phyloP scores from a whole-genome alignment of 345 rosid genomes.

The Brassica carinata region DNA sequence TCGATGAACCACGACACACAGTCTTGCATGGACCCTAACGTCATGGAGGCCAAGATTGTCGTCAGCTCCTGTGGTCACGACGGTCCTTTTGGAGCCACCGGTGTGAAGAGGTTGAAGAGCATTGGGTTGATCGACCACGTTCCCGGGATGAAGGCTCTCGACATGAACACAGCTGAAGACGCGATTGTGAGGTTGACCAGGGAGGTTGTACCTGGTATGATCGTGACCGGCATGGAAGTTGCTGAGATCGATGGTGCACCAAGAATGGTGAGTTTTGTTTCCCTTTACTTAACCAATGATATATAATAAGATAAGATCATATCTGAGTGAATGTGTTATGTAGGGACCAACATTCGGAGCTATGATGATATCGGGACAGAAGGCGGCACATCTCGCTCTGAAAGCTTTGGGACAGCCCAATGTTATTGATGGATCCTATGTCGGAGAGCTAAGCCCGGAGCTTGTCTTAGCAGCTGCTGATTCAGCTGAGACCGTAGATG shows the following conservation, averaged over 20 bases:
- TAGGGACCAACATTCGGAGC: conserved; percentile 98
- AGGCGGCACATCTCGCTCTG: conserved; percentile 88
- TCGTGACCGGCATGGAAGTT: conserved; percentile 94
- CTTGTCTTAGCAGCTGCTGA: conserved; percentile 69
- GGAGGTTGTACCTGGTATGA: conserved; percentile 93
- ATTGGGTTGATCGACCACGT: conserved; percentile 82
- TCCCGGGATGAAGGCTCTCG: conserved; percentile 90
- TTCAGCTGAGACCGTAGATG: conserved; percentile 62
- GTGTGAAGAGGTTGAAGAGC: conserved; percentile 89
- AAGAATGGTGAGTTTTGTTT: conserved; percentile 61
- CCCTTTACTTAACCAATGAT: not conserved
- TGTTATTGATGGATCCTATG: conserved; percentile 59
- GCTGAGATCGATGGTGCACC: conserved; percentile 95
- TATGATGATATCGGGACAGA: conserved; percentile 96
- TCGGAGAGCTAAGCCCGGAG: conserved; percentile 55
- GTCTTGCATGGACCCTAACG: conserved; percentile 97
- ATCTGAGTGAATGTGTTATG: not conserved
- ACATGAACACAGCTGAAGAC: conserved; percentile 92
- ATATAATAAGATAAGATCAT: not conserved
- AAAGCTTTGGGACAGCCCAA: conserved; percentile 73
- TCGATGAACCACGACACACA: conserved; percentile 94
- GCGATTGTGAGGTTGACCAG: conserved; percentile 84
- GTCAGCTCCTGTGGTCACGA: conserved; percentile 98
- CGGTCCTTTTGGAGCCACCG: conserved; percentile 96
- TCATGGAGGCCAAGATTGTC: conserved; percentile 97